These are phyloP conservation scores for Russula dissimulans DNA, from an alignment of 768 basidiomycete genomes.

Conservation along the genomic window DNA sequence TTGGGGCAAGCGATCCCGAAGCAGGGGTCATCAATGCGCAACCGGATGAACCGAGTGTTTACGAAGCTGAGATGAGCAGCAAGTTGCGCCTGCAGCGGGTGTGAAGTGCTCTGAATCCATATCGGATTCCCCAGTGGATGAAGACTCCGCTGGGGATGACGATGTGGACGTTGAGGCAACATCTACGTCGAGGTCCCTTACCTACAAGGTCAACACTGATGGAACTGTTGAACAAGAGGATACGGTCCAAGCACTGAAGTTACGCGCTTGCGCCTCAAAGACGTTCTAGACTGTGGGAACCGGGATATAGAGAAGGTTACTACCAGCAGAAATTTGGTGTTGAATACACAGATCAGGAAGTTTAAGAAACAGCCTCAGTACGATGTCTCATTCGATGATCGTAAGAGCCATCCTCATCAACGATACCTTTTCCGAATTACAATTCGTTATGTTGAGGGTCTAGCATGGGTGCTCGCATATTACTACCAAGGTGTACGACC, in stretches of 20 bases:
- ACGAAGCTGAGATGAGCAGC: conserved; percentile 6
- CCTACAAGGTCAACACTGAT: conserved; percentile 76
- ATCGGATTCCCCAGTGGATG: conserved; percentile 1
- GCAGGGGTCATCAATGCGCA: background rate
- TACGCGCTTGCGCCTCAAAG: conserved; percentile 10
- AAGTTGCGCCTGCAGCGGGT: conserved; percentile 22
- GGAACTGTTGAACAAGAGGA: conserved; percentile 94
- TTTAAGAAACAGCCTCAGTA: conserved; percentile 60
- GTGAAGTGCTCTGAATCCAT: conserved; percentile 37
- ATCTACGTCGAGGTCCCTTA: conserved; percentile 39
- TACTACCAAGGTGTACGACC: conserved; percentile 91
- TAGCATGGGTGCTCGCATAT: conserved; percentile 93
- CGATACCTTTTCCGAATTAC: conserved; percentile 46
- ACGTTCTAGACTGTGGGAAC: conserved; percentile 74
- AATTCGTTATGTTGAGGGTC: conserved; percentile 81
- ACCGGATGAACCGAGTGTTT: background rate
- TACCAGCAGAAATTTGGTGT: conserved; percentile 89
- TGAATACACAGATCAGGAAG: conserved; percentile 51
- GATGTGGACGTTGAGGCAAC: conserved; percentile 19
- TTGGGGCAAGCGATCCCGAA: conserved; percentile 24
- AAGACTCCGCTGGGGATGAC: conserved; percentile 24
- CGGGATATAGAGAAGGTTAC: conserved; percentile 92
- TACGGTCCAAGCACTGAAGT: conserved; percentile 54
- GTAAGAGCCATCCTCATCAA: background rate
- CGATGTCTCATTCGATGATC: conserved; percentile 20